A percentile compares a stretch with the other conserved stretches of the same genome.
phyloP scores from a whole-genome alignment of 225 moss, liverwort and hornwort genomes.

The Asterella californica region DNA sequence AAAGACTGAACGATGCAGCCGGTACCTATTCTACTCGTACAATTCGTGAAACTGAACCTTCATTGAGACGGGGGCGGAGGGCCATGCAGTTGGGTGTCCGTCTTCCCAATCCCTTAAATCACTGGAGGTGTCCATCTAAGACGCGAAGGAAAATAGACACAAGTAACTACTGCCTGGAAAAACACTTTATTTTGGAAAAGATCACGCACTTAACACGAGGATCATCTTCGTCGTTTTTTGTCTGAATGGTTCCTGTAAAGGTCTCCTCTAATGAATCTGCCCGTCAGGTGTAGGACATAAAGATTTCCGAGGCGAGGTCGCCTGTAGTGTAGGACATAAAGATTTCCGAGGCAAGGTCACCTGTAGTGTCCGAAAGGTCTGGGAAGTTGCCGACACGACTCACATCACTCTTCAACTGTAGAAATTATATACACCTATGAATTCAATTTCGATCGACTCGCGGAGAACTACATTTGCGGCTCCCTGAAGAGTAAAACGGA shows the following conservation, averaged over 20 bases:
- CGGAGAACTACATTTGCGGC: not conserved
- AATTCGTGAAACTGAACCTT: too few species aligned
- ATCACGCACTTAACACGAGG: not conserved
- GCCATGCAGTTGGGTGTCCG: not conserved
- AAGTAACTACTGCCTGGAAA: not conserved
- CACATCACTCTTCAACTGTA: too few species aligned
- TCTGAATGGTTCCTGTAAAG: not conserved
- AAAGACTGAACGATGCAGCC: too few species aligned
- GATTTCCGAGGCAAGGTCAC: too few species aligned
- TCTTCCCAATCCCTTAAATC: not conserved
- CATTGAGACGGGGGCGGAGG: too few species aligned
- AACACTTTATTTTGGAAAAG: not conserved
- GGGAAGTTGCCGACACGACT: too few species aligned
- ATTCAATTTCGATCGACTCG: not conserved
- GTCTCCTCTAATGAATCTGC: not conserved
- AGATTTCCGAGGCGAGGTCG: too few species aligned
- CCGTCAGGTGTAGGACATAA: too few species aligned
- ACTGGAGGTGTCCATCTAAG: not conserved
- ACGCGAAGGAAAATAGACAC: not conserved
- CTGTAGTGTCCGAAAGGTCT: too few species aligned
- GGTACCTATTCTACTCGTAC: too few species aligned
- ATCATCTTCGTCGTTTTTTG: not conserved
- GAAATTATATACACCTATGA: too few species aligned
- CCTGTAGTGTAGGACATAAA: too few species aligned
- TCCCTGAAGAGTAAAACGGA: not conserved